phyloP scores from a whole-genome alignment of 257 asterid species.

The Solanum virginianum region DNA sequence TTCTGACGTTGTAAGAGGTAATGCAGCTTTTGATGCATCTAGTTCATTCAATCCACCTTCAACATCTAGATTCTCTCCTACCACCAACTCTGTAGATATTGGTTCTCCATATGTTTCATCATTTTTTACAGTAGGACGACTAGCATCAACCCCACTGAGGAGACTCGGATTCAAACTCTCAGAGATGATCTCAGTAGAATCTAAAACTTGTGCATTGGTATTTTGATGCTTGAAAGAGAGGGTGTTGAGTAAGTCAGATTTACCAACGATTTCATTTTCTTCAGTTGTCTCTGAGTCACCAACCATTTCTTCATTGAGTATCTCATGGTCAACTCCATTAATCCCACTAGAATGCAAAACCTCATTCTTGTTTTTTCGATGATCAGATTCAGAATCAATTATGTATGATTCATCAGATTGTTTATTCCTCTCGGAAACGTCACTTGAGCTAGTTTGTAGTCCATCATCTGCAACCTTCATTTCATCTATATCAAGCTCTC shows the following conservation, averaged over 20 bases:
- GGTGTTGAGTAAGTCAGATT: background rate
- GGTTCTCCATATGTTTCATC: conserved; percentile 10
- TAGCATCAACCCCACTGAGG: background rate
- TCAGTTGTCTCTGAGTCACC: conserved; percentile 6
- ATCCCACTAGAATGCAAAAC: background rate
- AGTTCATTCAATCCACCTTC: background rate
- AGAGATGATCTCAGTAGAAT: background rate
- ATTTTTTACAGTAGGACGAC: conserved; percentile 3
- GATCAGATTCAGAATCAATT: conserved; percentile 6
- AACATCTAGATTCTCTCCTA: conserved; percentile 1
- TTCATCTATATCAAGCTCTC: conserved; percentile 4
- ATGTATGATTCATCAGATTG: conserved; percentile 6
- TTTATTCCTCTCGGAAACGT: background rate
- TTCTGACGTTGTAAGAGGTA: conserved; percentile 1
- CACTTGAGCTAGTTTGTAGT: background rate
- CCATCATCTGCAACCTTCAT: background rate
- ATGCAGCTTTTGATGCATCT: conserved; percentile 4
- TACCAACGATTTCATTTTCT: conserved; percentile 1
- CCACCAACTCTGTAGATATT: conserved; percentile 1
- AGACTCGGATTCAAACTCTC: conserved; percentile 6
- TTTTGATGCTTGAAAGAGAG: conserved; percentile 1
- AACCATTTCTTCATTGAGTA: conserved; percentile 13
- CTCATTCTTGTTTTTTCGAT: conserved; percentile 11
- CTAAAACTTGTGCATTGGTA: background rate
- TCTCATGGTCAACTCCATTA: background rate